A percentile compares a stretch with the other conserved stretches of the same genome.
These are phyloP conservation scores for Mycena amicta DNA, from an alignment of 768 basidiomycete species.

Conservation along the genomic window DNA sequence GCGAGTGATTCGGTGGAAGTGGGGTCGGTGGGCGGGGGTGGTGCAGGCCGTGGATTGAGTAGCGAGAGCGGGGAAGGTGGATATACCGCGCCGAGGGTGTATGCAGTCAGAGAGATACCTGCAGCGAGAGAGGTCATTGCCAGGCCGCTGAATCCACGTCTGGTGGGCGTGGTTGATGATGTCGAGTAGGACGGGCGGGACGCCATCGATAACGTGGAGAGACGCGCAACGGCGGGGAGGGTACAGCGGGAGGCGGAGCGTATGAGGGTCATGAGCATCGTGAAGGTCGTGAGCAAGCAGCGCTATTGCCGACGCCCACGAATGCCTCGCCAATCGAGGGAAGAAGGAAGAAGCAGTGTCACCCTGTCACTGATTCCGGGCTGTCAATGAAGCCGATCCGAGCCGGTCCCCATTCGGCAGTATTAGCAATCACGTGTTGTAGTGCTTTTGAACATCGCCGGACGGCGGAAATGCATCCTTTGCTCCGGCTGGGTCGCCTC, in stretches of 20 bases:
- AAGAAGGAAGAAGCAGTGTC: no score
- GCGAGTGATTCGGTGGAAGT: constrained; percentile 60
- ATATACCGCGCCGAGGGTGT: constrained; percentile 66
- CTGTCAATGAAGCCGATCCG: no score
- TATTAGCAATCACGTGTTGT: no score
- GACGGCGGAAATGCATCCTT: no score
- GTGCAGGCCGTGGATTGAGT: constrained; percentile 76
- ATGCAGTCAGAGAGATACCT: constrained; percentile 42
- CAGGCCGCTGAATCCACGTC: background rate
- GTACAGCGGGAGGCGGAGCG: background rate
- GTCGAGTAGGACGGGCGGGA: background rate
- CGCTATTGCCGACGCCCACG: no score
- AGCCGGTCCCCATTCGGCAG: no score
- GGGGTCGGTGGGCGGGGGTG: constrained; percentile 60
- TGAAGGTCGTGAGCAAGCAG: no score
- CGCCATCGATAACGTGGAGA: background rate
- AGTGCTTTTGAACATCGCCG: no score
- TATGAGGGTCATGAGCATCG: no score
- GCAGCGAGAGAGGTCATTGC: constrained; percentile 26
- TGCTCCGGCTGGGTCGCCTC: no score
- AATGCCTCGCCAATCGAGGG: no score
- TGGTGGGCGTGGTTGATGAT: background rate
- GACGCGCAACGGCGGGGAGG: background rate
- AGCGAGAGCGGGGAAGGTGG: constrained; percentile 68
- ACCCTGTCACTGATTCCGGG: no score